phyloP scores from a whole-genome alignment of 2,329 filamentous ascomycete genomes.

The Exophiala alcalophila region DNA sequence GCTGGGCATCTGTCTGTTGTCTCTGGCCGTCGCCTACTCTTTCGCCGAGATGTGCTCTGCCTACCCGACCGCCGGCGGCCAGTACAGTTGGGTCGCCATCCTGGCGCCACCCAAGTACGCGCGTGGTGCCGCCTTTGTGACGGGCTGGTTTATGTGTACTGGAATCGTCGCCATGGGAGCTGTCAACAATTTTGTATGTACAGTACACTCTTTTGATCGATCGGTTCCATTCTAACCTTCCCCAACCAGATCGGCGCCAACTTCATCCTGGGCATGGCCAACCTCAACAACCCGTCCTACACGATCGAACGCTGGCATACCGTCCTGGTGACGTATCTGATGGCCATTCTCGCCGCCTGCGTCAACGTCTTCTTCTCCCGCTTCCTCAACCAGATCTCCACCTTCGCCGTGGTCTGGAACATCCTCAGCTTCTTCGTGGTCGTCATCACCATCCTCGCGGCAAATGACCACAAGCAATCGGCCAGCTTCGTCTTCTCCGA shows the following conservation, averaged over 20 bases:
- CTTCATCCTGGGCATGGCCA: constrained; percentile 55
- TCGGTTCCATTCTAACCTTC: constrained; percentile 5
- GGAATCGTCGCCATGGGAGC: constrained; percentile 36
- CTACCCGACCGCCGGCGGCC: constrained; percentile 51
- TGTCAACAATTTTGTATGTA: constrained; percentile 30
- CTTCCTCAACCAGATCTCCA: constrained; percentile 51
- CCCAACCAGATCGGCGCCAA: constrained; percentile 46
- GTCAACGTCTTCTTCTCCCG: constrained; percentile 53
- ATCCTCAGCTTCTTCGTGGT: constrained; percentile 53
- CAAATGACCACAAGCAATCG: constrained; percentile 53
- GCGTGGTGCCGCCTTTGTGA: constrained; percentile 45
- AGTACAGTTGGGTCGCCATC: constrained; percentile 47
- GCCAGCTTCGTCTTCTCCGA: constrained; percentile 56
- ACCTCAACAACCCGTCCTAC: constrained; percentile 51
- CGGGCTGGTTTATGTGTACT: constrained; percentile 51
- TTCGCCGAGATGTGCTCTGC: constrained; percentile 56
- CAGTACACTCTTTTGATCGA: constrained; percentile 7
- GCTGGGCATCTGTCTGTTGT: constrained; percentile 52
- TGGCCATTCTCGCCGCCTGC: constrained; percentile 45
- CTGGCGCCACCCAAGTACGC: constrained; percentile 50
- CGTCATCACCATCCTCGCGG: constrained; percentile 52
- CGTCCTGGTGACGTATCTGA: constrained; percentile 51
- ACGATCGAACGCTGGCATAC: constrained; percentile 57
- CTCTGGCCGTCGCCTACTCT: constrained; percentile 54
- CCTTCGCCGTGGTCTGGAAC: constrained; percentile 46